A percentile compares a stretch with the other conserved stretches of the same genome.
These are phyloP conservation scores for Dothistroma septosporum DNA, from an alignment of 2,329 filamentous ascomycete species.

Conservation along the genomic window DNA sequence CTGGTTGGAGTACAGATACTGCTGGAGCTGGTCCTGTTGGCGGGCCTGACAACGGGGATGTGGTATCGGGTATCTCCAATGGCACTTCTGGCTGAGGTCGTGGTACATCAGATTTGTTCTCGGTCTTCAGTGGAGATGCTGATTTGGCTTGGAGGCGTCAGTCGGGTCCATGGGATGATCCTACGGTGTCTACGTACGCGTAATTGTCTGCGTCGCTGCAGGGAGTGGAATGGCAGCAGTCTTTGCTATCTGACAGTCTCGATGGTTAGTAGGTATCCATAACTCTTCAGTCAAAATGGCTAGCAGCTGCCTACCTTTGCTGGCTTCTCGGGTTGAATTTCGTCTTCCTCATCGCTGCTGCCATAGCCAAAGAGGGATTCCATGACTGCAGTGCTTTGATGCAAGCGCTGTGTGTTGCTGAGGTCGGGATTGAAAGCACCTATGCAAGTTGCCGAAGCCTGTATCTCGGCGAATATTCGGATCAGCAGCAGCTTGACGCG, in stretches of 20 bases:
- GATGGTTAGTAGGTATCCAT: conserved; percentile 47
- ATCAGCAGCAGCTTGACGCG: neutral
- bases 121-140: neutral
- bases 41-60: conserved; percentile 9
- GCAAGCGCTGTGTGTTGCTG: neutral
- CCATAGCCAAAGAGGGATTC: conserved; percentile 42
- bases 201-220: neutral
- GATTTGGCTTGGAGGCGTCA: neutral
- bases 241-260: conserved; percentile 30
- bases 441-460: neutral
- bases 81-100: neutral
- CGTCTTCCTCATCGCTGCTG: conserved; percentile 46
- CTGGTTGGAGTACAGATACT: neutral
- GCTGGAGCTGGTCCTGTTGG: conserved; percentile 6
- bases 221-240: conserved; percentile 13
- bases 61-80: neutral
- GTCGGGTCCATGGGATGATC: neutral
- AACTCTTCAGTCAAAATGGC: conserved; percentile 23
- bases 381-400: conserved; percentile 18
- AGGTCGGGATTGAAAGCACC: neutral
- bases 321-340: conserved; percentile 26
- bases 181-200: neutral
- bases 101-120: neutral
- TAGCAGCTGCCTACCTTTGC: conserved; percentile 40
- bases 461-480: conserved; percentile 3